phyloP scores from a whole-genome alignment of 495 filamentous ascomycete genomes.

The Saxophila tyrrhenica region DNA sequence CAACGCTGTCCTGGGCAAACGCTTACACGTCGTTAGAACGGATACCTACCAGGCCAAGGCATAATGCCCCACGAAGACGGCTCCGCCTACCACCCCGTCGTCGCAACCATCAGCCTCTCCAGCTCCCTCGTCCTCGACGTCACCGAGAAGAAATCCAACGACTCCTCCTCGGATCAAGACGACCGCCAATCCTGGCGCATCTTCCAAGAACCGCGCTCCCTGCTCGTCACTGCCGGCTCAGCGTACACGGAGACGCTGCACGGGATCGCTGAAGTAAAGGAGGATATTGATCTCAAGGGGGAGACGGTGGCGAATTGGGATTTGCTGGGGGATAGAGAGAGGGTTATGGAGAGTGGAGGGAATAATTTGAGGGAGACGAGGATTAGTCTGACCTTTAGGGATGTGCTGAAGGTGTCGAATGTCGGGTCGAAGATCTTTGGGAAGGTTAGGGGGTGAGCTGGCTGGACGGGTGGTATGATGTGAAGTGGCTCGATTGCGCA shows the following conservation, averaged over 20 bases:
- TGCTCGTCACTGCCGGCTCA: conserved; percentile 28
- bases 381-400: conserved; percentile 83
- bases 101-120: conserved; percentile 81
- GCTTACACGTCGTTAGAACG: conserved; percentile 40
- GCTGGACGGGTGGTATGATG: no score
- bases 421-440: conserved; percentile 21
- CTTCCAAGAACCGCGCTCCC: conserved; percentile 65
- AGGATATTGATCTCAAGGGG: conserved; percentile 26
- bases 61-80: conserved; percentile 98
- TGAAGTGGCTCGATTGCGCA: no score
- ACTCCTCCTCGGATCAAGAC: conserved; percentile 23
- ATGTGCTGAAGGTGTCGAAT: conserved; percentile 65
- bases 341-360: conserved; percentile 42
- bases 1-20: neutral
- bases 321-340: conserved; percentile 50
- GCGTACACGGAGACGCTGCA: conserved; percentile 31
- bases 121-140: conserved; percentile 68
- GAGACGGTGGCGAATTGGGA: conserved; percentile 73
- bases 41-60: conserved; percentile 77
- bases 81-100: conserved; percentile 69
- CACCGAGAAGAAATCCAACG: conserved; percentile 44
- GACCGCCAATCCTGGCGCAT: conserved; percentile 45
- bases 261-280: conserved; percentile 29
- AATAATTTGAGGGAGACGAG: conserved; percentile 52
- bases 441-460: conserved; percentile 10